Base-by-base conservation (phyloP, 495 filamentous ascomycete species). In the Cercophora newfieldiana region DNA sequence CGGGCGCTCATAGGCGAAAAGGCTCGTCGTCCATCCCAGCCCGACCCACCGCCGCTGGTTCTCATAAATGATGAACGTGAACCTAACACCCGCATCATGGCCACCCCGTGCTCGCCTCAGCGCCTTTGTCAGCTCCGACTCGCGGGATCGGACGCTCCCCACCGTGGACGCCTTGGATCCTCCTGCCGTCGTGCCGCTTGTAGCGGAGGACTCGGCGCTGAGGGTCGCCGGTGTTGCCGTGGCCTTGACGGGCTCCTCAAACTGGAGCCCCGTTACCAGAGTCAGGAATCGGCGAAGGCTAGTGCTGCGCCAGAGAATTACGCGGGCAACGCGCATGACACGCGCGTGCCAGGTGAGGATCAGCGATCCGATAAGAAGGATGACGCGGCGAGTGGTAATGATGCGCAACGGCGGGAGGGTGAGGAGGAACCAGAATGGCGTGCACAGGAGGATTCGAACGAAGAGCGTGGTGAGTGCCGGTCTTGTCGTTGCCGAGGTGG, bases 41-140 rank as follows among this genome's bases (percentile, higher is more conserved):
- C 93, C 96, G 14, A 98, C 76, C 95, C 95, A 99, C 47, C 95
- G 87, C 25, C 95, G 88, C 76, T 99, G 94, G 68, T 99, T 99
- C 73, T 99, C 95, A 71, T 91, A 98, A 2, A 98, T 83, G 57
- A 94, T 90, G 68, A 99, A 99, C 0, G 95, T 98, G 74, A 99
- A 98, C 10, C 91, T 89, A 4, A 99, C 90, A 10, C 93, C 93
- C 0, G 90, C 82, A 21, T 88, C 85, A 37, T 88, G 76, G 16
- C 70, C 72, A 3, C 76, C 76, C 14, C 76, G 68, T 1, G 72
- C 70, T 5, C 75, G 69, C 2, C 72, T 61, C 1, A 77, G 62
- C 8, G 76, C 76, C 53, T 78, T 78, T 31, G 75, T 75, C 6
- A 79, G 71, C 56, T 79, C 76, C 0, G 75, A 77, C 53, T 78